phyloP scores from a whole-genome alignment of 495 filamentous ascomycete genomes.

The Oidiodendron maius region DNA sequence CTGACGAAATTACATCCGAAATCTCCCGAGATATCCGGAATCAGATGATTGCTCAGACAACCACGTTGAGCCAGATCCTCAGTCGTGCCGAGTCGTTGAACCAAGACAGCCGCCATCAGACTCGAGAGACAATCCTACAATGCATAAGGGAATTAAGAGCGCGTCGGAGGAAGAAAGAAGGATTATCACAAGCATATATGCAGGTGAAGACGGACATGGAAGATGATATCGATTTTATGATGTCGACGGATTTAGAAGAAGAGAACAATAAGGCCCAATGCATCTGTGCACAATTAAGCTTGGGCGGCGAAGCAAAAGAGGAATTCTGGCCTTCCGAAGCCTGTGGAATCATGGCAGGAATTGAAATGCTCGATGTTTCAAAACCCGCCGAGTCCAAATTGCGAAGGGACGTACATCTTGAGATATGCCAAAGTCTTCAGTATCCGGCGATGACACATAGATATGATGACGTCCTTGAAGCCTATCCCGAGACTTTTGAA shows the following conservation, averaged over 20 bases:
- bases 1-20: background rate
- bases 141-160: too few relatives aligned
- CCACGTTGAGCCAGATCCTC: background rate
- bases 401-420: background rate
- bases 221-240: too few relatives aligned
- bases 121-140: background rate
- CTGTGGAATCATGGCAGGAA: background rate
- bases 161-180: too few relatives aligned
- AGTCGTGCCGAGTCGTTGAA: background rate
- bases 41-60: background rate
- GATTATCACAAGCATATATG: too few relatives aligned
- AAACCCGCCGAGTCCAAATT: background rate
- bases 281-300: too few relatives aligned
- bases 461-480: conserved; percentile 20
- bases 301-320: background rate
- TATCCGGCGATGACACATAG: conserved; percentile 23
- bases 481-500: conserved; percentile 22
- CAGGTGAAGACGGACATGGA: too few relatives aligned
- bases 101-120: background rate
- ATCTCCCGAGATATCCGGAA: background rate
- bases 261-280: too few relatives aligned
- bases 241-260: too few relatives aligned
- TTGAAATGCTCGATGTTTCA: background rate
- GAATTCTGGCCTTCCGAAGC: background rate
- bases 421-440: conserved; percentile 17